Evolutionary conservation across 1,284 basidiomycete species (phyloP), one percentile per base, ranked within the genome.

Genomic region (Naganishia albida): DNA sequence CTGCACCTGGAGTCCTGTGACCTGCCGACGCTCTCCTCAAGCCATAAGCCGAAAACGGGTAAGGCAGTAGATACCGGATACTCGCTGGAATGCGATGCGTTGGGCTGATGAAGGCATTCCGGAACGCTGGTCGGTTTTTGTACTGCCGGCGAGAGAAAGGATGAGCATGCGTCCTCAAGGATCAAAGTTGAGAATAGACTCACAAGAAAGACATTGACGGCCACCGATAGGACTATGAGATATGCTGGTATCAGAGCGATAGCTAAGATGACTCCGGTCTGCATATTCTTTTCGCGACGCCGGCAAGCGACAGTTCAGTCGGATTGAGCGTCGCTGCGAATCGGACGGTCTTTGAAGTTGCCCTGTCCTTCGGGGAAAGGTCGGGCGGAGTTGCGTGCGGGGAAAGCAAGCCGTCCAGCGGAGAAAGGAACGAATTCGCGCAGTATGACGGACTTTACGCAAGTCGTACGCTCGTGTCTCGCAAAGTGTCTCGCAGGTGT

Each of bases 171-270:
- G 15, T 16, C 1, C 26, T 15, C 26, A 16, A 15, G 7, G 10
- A 30, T 6, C 20, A 10, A 42, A 16, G 34, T n/a, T 16, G 7
- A 38, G n/a, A 10, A 6, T 6, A 4, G 16, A 44, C 63, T 65
- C 20, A 65, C 63, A 10, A 52, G 46, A 23, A 59, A 26, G 8
- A 51, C 26, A 23, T 59, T 65, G 49, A 43, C 40, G 10, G 52
- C 15, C 25, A 59, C 26, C 7, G 54, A 65, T 7, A 59, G 25
- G 3, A 65, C 25, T 25, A 65, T 28, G 55, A 59, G 39, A 43
- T 65, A 65, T 15, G 44, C 63, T 20, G 63, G 63, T 43, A 65
- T 57, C 25, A 65, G 30, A 25, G 51, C 51, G 40, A 65, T 42
- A 40, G 55, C 60, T 15, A 63, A 28, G 23, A 63, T 53, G 18